Evolutionary conservation across 257 asterid genomes (phyloP).

Genomic region (Jaltomata sinuosa): DNA sequence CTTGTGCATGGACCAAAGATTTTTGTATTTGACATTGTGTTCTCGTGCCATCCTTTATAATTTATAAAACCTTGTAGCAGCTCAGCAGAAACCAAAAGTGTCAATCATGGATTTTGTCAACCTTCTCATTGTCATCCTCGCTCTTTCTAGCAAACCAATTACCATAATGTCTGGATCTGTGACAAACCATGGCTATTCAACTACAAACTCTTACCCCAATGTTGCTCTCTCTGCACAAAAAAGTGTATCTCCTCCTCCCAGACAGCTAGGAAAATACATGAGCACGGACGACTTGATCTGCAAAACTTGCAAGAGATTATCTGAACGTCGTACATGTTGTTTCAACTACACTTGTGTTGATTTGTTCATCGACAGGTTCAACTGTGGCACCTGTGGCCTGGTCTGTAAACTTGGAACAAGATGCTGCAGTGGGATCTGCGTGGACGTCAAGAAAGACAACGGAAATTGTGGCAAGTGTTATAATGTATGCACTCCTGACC

Average conservation of each 20-base stretch:
- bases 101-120: not conserved
- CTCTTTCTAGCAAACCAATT: not conserved
- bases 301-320: not conserved
- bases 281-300: not conserved
- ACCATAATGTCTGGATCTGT: not conserved
- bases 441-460: not conserved
- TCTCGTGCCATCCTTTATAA: not conserved
- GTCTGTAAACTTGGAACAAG: not conserved
- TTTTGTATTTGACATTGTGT: not conserved
- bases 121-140: not conserved
- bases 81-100: not conserved
- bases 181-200: not conserved
- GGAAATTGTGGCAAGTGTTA: slow-evolving; percentile 3
- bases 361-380: not conserved
- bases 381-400: not conserved
- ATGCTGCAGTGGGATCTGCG: slow-evolving; percentile 2
- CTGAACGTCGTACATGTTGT: not conserved
- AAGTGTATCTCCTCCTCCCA: not conserved
- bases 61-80: not conserved
- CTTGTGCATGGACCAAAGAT: slow-evolving; percentile 1
- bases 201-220: not conserved
- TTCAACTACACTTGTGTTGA: not conserved
- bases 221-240: not conserved
- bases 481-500: not conserved
- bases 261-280: not conserved